A percentile compares a stretch with the other conserved stretches of the same genome.
Conservation (phyloP, 371 early-diverging fungal genomes). For the Rhizopus sp. region DNA sequence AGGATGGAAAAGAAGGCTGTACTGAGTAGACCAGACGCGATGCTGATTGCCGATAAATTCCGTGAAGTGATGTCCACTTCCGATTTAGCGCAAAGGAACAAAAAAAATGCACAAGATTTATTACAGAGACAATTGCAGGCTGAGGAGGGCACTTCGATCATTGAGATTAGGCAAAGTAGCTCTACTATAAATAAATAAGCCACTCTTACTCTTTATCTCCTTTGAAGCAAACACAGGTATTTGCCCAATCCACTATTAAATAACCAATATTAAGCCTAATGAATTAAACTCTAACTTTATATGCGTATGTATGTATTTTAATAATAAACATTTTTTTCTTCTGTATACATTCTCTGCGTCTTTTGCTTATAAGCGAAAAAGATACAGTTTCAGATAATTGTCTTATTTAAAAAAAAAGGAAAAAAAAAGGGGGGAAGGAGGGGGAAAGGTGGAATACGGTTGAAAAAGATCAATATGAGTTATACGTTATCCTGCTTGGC, state of each 20-base stretch:
- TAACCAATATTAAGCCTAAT: too few relatives aligned
- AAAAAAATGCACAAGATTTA: constrained; percentile 16
- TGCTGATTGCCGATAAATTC: constrained; percentile 21
- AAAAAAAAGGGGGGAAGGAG: too few relatives aligned
- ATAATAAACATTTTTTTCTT: neutral
- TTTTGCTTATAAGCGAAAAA: too few relatives aligned
- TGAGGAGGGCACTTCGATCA: constrained; percentile 13
- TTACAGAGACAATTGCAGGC: constrained; percentile 12
- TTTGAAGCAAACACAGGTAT: too few relatives aligned
- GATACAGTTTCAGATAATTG: too few relatives aligned
- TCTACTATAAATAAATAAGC: neutral
- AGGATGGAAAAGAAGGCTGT: constrained; percentile 9
- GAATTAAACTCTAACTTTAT: too few relatives aligned
- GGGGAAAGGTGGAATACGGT: neutral
- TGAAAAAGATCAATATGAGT: too few relatives aligned
- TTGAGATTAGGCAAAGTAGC: neutral
- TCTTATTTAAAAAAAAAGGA: neutral
- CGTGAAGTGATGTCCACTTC: constrained; percentile 18
- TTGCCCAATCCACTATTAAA: too few relatives aligned
- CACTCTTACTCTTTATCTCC: neutral
- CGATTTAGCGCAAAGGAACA: constrained; percentile 4
- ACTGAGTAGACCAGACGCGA: constrained; percentile 23
- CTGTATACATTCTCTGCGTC: neutral
- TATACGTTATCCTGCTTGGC: too few relatives aligned
- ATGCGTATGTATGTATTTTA: too few relatives aligned